These are phyloP conservation scores for Lolium perenne DNA, from an alignment of 176 grass and related monocot species.

Conservation along the genomic window DNA sequence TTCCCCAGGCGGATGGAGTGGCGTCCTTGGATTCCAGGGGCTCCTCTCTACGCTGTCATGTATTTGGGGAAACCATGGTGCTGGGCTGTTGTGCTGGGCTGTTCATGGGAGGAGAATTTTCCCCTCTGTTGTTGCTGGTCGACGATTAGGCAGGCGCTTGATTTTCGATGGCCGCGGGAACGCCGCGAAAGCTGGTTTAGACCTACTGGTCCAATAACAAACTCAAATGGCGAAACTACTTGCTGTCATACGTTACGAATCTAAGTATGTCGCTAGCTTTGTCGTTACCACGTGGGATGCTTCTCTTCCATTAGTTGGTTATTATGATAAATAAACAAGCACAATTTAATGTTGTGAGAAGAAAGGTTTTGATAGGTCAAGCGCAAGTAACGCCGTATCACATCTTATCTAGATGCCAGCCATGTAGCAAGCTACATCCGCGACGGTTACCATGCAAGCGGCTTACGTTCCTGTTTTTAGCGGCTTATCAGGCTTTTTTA, in stretches of 20 bases:
- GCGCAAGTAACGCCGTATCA: not conserved
- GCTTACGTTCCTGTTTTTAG: not conserved
- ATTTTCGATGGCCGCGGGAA: not conserved
- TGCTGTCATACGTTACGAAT: not conserved
- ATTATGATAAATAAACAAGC: not conserved
- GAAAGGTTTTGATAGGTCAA: not conserved
- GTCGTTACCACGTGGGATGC: not conserved
- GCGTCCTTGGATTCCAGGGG: conserved; percentile 8
- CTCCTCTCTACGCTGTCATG: not conserved
- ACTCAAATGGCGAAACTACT: not conserved
- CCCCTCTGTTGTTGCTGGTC: not conserved
- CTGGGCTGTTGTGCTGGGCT: conserved; percentile 11
- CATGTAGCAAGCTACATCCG: not conserved
- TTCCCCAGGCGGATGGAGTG: not conserved
- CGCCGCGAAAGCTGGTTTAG: not conserved
- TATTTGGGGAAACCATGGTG: not conserved
- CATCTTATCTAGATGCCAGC: conserved; percentile 16
- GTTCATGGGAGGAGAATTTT: not conserved
- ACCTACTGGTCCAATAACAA: not conserved
- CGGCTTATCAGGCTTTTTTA: not conserved
- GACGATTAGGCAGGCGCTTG: not conserved
- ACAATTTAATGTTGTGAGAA: not conserved
- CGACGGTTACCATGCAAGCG: not conserved
- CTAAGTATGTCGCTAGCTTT: not conserved
- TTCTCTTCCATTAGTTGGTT: not conserved